A percentile compares a stretch with the other conserved stretches of the same genome.
phyloP scores from a whole-genome alignment of 805 yeast species.

The Saturnispora saitoi region DNA sequence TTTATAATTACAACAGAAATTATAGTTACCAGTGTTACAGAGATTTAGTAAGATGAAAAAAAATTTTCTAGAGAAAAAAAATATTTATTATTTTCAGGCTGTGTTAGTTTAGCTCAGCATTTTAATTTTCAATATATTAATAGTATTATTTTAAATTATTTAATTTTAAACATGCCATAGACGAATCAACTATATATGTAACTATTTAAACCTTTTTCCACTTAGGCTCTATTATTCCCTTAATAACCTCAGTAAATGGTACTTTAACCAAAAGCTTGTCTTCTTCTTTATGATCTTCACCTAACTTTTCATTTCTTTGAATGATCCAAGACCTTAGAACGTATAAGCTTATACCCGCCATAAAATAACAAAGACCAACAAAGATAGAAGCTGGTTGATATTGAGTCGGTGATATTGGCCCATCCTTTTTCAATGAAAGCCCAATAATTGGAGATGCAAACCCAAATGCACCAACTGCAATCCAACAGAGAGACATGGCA shows the following conservation, averaged over 20 bases:
- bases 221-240: constrained; percentile 6
- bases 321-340: constrained; percentile 47
- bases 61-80: background rate
- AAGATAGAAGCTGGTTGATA: constrained; percentile 49
- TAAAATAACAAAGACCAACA: constrained; percentile 47
- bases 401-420: constrained; percentile 33
- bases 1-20: background rate
- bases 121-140: background rate
- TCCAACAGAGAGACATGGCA: constrained; percentile 42
- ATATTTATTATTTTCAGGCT: background rate
- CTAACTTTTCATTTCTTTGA: constrained; percentile 35
- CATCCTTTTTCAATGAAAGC: constrained; percentile 35
- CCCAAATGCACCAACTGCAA: constrained; percentile 40
- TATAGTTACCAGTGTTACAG: background rate
- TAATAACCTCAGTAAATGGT: constrained; percentile 4
- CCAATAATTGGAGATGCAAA: constrained; percentile 58
- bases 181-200: background rate
- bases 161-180: background rate
- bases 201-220: constrained; percentile 12
- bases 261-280: constrained; percentile 14
- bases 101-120: constrained; percentile 1
- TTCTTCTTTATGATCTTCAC: constrained; percentile 17
- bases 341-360: constrained; percentile 34
- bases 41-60: background rate
- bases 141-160: too few species aligned